A percentile compares a stretch with the other conserved stretches of the same genome.
Conservation (phyloP, 441 rosid species). For the Breynia disticha region DNA sequence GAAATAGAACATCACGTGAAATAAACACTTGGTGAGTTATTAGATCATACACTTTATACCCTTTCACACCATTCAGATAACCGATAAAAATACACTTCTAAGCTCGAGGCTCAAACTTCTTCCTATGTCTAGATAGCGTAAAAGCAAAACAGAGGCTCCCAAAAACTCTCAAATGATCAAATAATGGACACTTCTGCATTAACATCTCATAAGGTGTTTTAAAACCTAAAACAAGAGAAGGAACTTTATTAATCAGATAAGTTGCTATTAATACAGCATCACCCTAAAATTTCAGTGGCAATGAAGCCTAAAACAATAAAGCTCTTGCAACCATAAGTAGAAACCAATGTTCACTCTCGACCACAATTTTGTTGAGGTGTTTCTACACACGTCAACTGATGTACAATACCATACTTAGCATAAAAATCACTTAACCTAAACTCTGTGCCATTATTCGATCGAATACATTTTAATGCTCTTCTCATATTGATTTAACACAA, state of each 20-base stretch:
- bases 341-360: neutral
- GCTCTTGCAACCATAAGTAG: neutral
- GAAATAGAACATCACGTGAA: neutral
- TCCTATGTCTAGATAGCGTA: neutral
- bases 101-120: neutral
- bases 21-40: too few species aligned
- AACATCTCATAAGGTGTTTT: neutral
- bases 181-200: neutral
- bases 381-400: neutral
- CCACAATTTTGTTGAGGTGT: slow-evolving; percentile 2
- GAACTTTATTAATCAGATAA: neutral
- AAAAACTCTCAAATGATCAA: neutral
- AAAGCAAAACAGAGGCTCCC: neutral
- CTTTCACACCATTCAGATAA: neutral
- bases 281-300: neutral
- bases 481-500: too few species aligned
- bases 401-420: neutral
- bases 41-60: neutral
- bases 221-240: neutral
- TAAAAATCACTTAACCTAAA: neutral
- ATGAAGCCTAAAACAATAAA: neutral
- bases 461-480: neutral
- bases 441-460: neutral
- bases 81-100: neutral
- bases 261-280: neutral